Evolutionary conservation across 176 grass and related monocot genomes (phyloP), one percentile per base, ranked within the genome.

Genomic region (Rhynchospora breviuscula): DNA sequence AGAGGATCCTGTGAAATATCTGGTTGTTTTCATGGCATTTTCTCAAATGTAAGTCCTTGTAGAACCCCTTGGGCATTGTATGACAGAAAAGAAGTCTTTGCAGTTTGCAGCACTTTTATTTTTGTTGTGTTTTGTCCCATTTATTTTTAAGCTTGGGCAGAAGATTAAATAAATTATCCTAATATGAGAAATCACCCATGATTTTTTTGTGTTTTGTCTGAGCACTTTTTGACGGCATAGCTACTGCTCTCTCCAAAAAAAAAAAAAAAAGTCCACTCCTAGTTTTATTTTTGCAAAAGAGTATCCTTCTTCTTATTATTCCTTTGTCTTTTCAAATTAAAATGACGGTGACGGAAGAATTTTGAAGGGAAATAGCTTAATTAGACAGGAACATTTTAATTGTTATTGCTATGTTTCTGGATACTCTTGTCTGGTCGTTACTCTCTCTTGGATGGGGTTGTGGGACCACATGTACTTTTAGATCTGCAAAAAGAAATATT

Each of bases 11-110:
- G 84, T 89, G 4, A 97, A 91, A 94, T 94, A 97, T 78, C 53
- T 94, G 10, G 78, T 94, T 83, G 90, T 92, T 57, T 94, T 97
- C 84, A 85, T 92, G 90, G 94, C 94, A 78, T 97, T 97, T 89
- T 92, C 92, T 84, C 88, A 97, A 48, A 86, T 97, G 94, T 97
- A 52, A 85, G 94, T 67, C 63, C 83, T 67, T 75, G 21, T 76
- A 10, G 58, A 44, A 86, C 15, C 53, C 46, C 49, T 69, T 8
- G 67, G 79, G 81, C 59, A 40, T 48, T 76, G 77, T 33, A 45
- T 57, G 62, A 69, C 7, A 81, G 76, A 23, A 56, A 17, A 17
- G 11, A 45, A 84, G 88, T 57, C 60, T 86, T 74, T 75, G 29
- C 56, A 18, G 65, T n/a, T n/a, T n/a, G n/a, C 19, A 83, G 10